Conservation (phyloP, 2,329 filamentous ascomycete genomes). For the Cladobotryum mycophilum region DNA sequence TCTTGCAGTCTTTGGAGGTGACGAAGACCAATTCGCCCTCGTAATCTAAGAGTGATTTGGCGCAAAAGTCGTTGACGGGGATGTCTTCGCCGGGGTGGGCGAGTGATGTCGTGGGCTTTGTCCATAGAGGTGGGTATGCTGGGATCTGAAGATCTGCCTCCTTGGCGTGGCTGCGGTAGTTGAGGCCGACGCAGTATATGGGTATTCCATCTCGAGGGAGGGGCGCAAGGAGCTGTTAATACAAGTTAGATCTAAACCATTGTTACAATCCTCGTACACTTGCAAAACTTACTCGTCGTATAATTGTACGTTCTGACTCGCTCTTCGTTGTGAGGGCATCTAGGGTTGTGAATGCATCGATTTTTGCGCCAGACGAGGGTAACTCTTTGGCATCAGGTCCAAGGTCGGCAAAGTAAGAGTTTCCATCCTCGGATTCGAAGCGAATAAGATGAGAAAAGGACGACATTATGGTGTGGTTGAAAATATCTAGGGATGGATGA, state of each 20-base stretch:
- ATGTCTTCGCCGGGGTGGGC: slow-evolving; percentile 14
- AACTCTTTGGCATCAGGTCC: slow-evolving; percentile 4
- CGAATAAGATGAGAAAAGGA: slow-evolving; percentile 12
- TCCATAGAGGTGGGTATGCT: slow-evolving; percentile 13
- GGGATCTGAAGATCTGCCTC: slow-evolving; percentile 14
- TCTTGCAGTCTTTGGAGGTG: slow-evolving; percentile 40
- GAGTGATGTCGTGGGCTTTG: slow-evolving; percentile 17
- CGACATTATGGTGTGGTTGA: too few species aligned
- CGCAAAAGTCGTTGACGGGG: slow-evolving; percentile 31
- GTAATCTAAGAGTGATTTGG: slow-evolving; percentile 37
- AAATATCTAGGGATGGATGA: neutral
- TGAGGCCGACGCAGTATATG: slow-evolving; percentile 23
- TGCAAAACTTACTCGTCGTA: neutral
- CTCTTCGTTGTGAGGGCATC: neutral
- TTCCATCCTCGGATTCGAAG: slow-evolving; percentile 14
- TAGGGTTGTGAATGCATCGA: neutral
- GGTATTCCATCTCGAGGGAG: slow-evolving; percentile 1
- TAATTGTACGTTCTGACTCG: neutral
- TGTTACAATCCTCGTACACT: neutral
- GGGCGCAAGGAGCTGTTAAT: slow-evolving; percentile 2
- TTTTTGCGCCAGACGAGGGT: neutral
- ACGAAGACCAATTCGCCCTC: slow-evolving; percentile 47
- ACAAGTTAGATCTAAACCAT: too few species aligned
- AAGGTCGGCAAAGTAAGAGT: slow-evolving; percentile 16
- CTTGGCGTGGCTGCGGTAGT: slow-evolving; percentile 22